A percentile compares a stretch with the other conserved stretches of the same genome.
Conservation (phyloP, 2,329 filamentous ascomycete genomes). For the Beauveria bassiana region DNA sequence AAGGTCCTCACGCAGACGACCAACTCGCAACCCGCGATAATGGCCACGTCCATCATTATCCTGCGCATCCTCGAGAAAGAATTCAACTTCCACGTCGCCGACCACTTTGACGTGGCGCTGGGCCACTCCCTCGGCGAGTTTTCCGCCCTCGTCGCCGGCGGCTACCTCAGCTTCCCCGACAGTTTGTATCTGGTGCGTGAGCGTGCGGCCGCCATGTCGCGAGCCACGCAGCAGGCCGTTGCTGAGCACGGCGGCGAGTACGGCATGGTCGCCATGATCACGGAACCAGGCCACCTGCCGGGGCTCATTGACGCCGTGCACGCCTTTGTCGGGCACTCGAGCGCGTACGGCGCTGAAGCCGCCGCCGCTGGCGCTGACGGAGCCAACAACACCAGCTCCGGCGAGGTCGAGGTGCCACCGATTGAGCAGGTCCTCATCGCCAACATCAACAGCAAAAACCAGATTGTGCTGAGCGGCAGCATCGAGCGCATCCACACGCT, state of each 20-base stretch:
- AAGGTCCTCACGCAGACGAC: conserved; percentile 70
- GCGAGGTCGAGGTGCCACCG: conserved; percentile 55
- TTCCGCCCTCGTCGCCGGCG: conserved; percentile 77
- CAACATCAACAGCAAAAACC: conserved; percentile 92
- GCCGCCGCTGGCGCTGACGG: conserved; percentile 31
- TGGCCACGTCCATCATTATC: conserved; percentile 88
- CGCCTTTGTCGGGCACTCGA: conserved; percentile 67
- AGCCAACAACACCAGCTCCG: conserved; percentile 28
- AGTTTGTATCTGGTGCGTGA: conserved; percentile 68
- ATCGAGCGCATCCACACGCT: conserved; percentile 75
- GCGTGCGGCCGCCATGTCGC: conserved; percentile 76
- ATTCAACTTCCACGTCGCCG: conserved; percentile 65
- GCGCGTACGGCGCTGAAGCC: conserved; percentile 52
- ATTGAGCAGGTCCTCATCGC: conserved; percentile 85
- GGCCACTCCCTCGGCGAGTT: conserved; percentile 94
- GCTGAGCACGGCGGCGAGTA: conserved; percentile 69
- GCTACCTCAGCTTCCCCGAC: conserved; percentile 70
- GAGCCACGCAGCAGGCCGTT: conserved; percentile 60
- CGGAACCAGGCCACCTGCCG: conserved; percentile 69
- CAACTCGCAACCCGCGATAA: conserved; percentile 90
- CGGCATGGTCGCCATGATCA: conserved; percentile 90
- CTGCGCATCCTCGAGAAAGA: conserved; percentile 79
- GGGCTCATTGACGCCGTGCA: conserved; percentile 65
- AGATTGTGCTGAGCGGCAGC: conserved; percentile 87
- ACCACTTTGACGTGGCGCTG: conserved; percentile 72